phyloP scores from a whole-genome alignment of 1,139 yeast genomes.

The Eremothecium cymbalariae region DNA sequence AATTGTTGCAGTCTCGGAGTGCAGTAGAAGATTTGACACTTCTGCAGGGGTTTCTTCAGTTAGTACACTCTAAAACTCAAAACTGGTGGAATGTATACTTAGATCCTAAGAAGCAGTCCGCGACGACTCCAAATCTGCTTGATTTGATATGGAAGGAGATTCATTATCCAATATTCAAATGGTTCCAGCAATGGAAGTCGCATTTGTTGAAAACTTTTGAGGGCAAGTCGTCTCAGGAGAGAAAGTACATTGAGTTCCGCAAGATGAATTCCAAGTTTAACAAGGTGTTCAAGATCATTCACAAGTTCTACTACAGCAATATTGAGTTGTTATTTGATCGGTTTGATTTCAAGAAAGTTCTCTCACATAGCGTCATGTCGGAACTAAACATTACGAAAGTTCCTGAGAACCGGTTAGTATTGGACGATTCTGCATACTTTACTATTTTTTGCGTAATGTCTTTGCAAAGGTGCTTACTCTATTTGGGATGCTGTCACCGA shows the following conservation, averaged over 20 bases:
- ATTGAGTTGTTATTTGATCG: slow-evolving; percentile 26
- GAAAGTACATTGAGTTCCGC: slow-evolving; percentile 43
- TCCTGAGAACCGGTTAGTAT: slow-evolving; percentile 15
- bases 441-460: slow-evolving; percentile 41
- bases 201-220: slow-evolving; percentile 17
- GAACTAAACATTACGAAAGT: slow-evolving; percentile 13
- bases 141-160: slow-evolving; percentile 52
- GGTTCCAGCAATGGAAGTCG: slow-evolving; percentile 32
- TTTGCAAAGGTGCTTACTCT: slow-evolving; percentile 47
- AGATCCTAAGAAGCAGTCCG: slow-evolving; percentile 1
- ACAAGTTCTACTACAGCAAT: slow-evolving; percentile 40
- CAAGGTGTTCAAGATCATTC: slow-evolving; percentile 41
- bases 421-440: slow-evolving; percentile 4
- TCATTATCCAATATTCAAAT: slow-evolving; percentile 56
- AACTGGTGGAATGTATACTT: slow-evolving; percentile 7
- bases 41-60: slow-evolving; percentile 25
- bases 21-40: slow-evolving; percentile 20
- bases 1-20: slow-evolving; percentile 3
- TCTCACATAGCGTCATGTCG: slow-evolving; percentile 16
- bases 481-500: slow-evolving; percentile 53
- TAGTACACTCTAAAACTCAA: slow-evolving; percentile 24
- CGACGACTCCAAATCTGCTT: slow-evolving; percentile 23
- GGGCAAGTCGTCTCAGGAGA: slow-evolving; percentile 28
- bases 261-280: slow-evolving; percentile 46
- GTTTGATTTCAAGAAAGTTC: slow-evolving; percentile 14